Conservation (phyloP, 768 basidiomycete genomes). For the Mrakia hoshinonis region DNA sequence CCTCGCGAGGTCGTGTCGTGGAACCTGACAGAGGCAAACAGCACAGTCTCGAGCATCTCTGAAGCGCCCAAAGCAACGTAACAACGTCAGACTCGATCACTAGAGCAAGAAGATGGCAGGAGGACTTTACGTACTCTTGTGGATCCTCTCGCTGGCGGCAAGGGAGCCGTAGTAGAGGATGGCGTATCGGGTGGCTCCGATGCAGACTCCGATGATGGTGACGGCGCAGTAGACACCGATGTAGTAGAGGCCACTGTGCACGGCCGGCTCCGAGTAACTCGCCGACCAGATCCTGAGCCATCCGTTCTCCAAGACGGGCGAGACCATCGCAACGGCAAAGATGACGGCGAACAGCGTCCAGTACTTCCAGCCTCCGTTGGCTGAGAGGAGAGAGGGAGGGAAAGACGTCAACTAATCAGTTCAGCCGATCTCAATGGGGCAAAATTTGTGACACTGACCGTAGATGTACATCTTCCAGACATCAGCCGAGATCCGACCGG, state of each 20-base stretch:
- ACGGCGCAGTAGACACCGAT: slow-evolving; percentile 65
- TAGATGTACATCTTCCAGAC: slow-evolving; percentile 58
- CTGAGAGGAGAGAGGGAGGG: neutral
- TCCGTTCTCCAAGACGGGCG: slow-evolving; percentile 58
- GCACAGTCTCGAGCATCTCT: slow-evolving; percentile 62
- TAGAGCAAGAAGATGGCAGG: neutral
- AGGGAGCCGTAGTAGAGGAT: slow-evolving; percentile 77
- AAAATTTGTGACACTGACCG: neutral
- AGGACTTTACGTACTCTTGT: slow-evolving; percentile 53
- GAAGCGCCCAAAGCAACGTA: slow-evolving; percentile 28
- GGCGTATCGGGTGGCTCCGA: slow-evolving; percentile 32
- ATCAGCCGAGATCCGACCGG: slow-evolving; percentile 57
- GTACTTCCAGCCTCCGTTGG: slow-evolving; percentile 12
- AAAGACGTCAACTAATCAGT: slow-evolving; percentile 48
- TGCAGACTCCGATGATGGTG: slow-evolving; percentile 59
- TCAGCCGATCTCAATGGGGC: neutral
- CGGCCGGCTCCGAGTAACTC: slow-evolving; percentile 38
- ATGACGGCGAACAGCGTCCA: slow-evolving; percentile 54
- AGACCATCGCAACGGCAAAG: slow-evolving; percentile 52
- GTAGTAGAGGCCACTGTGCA: slow-evolving; percentile 51
- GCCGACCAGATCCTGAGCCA: slow-evolving; percentile 58
- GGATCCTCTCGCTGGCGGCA: slow-evolving; percentile 65
- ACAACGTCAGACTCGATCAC: slow-evolving; percentile 29
- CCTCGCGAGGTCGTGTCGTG: slow-evolving; percentile 87
- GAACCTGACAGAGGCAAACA: slow-evolving; percentile 84